Evolutionary conservation across 352 stramenopile genomes (phyloP).

Genomic region (Phytophthora quininea): DNA sequence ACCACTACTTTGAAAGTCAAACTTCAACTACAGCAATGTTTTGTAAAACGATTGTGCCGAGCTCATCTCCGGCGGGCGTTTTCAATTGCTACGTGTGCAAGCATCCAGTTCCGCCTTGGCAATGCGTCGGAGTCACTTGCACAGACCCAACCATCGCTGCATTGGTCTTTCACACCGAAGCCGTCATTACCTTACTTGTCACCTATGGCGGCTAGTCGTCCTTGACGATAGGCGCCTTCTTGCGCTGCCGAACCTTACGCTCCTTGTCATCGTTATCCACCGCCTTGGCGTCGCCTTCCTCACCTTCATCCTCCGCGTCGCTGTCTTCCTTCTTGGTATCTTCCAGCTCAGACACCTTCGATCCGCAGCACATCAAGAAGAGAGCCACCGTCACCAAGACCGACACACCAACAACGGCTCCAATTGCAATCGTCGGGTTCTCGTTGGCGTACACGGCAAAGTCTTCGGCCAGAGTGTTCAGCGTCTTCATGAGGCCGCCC

Average conservation of each 20-base stretch:
- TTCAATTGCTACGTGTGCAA: neutral
- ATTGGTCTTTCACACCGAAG: neutral
- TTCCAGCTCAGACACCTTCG: constrained; percentile 24
- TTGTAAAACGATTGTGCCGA: neutral
- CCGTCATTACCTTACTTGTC: neutral
- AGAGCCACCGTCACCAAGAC: constrained; percentile 47
- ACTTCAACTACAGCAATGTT: neutral
- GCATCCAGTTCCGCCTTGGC: neutral
- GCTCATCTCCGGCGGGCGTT: too few species aligned
- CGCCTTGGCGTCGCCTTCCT: constrained; percentile 48
- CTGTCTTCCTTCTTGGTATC: constrained; percentile 43
- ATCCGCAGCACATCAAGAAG: constrained; percentile 72
- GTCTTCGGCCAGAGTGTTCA: constrained; percentile 43
- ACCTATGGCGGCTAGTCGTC: constrained; percentile 34
- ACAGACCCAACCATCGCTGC: too few species aligned
- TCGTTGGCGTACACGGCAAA: constrained; percentile 60
- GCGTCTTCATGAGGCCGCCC: constrained; percentile 45
- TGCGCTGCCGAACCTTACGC: constrained; percentile 75
- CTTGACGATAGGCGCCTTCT: constrained; percentile 79
- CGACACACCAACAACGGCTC: constrained; percentile 45
- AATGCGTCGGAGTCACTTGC: neutral
- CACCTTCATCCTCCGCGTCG: constrained; percentile 36
- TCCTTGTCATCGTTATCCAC: constrained; percentile 45
- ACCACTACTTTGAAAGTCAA: neutral
- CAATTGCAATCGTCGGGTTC: constrained; percentile 64